Percentiles rank a stretch among this genome's conserved stretches.
Evolutionary conservation across 495 filamentous ascomycete species (phyloP).

Genomic region (Staphylotrichum longicolle): DNA sequence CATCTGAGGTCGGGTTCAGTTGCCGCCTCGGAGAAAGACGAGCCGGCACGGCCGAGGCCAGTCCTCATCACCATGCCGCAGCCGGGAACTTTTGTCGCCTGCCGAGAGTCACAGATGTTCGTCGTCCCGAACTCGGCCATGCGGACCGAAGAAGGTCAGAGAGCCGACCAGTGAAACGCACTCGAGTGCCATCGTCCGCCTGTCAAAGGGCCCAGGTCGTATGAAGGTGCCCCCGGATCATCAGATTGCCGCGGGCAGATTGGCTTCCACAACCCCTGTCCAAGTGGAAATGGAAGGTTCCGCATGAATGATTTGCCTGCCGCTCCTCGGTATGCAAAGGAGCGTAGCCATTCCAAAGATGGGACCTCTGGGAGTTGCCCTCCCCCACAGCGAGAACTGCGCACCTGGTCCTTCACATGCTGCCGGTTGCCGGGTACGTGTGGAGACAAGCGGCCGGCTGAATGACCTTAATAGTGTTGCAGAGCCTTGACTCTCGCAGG

Average conservation of each 20-base stretch:
- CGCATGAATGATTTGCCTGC: neutral
- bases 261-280: no score
- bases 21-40: neutral
- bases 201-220: neutral
- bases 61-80: neutral
- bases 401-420: no score
- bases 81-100: no score
- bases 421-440: no score
- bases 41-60: conserved; percentile 4
- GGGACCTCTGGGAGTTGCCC: no score
- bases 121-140: neutral
- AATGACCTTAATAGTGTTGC: no score
- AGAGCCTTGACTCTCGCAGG: neutral
- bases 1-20: neutral
- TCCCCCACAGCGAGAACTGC: no score
- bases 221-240: neutral
- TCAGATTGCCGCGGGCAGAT: neutral
- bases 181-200: neutral
- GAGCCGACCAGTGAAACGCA: neutral
- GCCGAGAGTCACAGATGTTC: neutral
- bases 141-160: conserved; percentile 1
- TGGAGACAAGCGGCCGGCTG: no score
- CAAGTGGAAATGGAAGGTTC: no score
- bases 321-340: neutral
- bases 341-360: no score